A percentile compares a stretch with the other conserved stretches of the same genome.
These are phyloP conservation scores for Entamoeba dispar DNA, from an alignment of 208 protist genomes.

Conservation along the genomic window DNA sequence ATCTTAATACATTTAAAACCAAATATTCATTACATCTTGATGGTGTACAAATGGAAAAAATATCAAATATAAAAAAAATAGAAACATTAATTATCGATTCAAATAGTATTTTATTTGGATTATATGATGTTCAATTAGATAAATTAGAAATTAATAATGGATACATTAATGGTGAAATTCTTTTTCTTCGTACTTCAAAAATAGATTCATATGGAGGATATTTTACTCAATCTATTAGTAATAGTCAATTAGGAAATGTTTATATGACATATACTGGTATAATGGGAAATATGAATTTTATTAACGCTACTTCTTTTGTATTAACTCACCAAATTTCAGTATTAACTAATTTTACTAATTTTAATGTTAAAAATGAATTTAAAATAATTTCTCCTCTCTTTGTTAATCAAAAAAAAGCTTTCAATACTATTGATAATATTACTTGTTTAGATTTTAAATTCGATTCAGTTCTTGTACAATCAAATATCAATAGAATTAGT, in stretches of 20 bases:
- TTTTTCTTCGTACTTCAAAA: neutral
- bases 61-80: neutral
- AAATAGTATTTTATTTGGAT: neutral
- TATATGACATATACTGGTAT: neutral
- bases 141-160: neutral
- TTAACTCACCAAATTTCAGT: neutral
- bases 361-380: neutral
- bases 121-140: neutral
- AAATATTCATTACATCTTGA: neutral
- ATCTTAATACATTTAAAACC: neutral
- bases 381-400: neutral
- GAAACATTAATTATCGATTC: neutral
- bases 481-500: neutral
- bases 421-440: neutral
- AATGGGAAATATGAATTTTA: neutral
- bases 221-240: neutral
- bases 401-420: neutral
- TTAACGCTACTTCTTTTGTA: neutral
- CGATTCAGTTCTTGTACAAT: neutral
- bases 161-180: neutral
- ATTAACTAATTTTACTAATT: neutral
- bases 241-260: neutral
- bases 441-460: neutral
- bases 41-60: neutral
- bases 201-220: neutral